Conservation (phyloP, 1,284 basidiomycete species). For the Veloboletus limbatus region DNA sequence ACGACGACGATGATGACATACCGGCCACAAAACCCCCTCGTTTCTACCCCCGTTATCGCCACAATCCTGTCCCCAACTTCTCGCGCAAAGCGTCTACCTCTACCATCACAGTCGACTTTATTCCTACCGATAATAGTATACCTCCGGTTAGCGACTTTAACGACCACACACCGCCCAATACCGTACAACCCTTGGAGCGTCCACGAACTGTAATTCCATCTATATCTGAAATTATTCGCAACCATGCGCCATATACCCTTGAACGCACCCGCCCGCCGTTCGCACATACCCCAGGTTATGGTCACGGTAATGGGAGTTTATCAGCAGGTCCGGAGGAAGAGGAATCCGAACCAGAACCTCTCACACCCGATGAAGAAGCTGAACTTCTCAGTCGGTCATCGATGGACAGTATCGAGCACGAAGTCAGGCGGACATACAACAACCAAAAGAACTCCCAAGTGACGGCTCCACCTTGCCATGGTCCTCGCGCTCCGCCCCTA, state of each 20-base stretch:
- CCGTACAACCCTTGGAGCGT: constrained; percentile 23
- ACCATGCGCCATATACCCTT: constrained; percentile 58
- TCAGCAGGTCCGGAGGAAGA: constrained; percentile 43
- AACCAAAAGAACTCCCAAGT: constrained; percentile 51
- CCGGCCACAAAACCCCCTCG: constrained; percentile 30
- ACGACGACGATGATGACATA: constrained; percentile 42
- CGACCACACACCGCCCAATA: constrained; percentile 15
- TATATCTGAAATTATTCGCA: constrained; percentile 80
- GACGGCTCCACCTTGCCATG: constrained; percentile 33
- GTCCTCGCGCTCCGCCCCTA: constrained; percentile 31
- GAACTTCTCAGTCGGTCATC: constrained; percentile 73
- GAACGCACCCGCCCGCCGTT: constrained; percentile 45
- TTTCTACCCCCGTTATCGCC: constrained; percentile 40
- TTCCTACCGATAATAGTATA: constrained; percentile 17
- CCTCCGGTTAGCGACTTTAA: constrained; percentile 14
- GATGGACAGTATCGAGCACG: constrained; percentile 79
- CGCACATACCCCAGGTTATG: constrained; percentile 46
- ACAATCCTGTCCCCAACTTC: constrained; percentile 34
- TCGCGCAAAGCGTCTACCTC: constrained; percentile 42
- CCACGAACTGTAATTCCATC: constrained; percentile 57
- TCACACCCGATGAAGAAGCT: constrained; percentile 52
- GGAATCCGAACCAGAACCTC: constrained; percentile 47
- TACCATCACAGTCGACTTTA: constrained; percentile 36
- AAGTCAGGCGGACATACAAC: constrained; percentile 66
- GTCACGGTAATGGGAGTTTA: constrained; percentile 45